These are phyloP conservation scores for Arthrinium puccinioides DNA, from an alignment of 2,329 filamentous ascomycete genomes.

Conservation along the genomic window DNA sequence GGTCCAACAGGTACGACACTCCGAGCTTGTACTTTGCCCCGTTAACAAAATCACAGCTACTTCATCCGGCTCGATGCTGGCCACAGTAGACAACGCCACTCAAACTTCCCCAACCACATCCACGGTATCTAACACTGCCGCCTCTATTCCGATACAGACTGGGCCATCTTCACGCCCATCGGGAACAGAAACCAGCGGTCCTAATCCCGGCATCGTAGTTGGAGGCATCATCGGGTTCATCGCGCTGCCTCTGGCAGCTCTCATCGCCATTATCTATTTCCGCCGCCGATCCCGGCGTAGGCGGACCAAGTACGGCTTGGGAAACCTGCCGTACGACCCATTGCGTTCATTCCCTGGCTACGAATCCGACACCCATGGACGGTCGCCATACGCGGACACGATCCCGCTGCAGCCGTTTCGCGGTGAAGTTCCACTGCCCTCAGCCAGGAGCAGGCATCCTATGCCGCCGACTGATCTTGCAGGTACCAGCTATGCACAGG, in stretches of 20 bases:
- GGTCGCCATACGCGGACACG: neutral
- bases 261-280: neutral
- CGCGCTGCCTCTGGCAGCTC: neutral
- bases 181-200: neutral
- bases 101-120: too few relatives aligned
- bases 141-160: neutral
- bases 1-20: too few relatives aligned
- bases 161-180: neutral
- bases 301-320: neutral
- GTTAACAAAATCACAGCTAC: too few relatives aligned
- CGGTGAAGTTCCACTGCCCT: too few relatives aligned
- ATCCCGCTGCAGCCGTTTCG: neutral
- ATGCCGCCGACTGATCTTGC: too few relatives aligned
- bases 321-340: neutral
- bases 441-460: too few relatives aligned
- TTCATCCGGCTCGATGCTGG: too few relatives aligned
- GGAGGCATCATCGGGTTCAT: conserved; percentile 1
- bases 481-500: too few relatives aligned
- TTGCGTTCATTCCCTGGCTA: neutral
- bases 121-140: too few relatives aligned
- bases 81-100: too few relatives aligned
- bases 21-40: too few relatives aligned
- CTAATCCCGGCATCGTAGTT: neutral
- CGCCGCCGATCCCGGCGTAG: neutral
- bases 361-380: neutral